phyloP scores from a whole-genome alignment of 2,329 filamentous ascomycete species.

The Trichoderma sp. region DNA sequence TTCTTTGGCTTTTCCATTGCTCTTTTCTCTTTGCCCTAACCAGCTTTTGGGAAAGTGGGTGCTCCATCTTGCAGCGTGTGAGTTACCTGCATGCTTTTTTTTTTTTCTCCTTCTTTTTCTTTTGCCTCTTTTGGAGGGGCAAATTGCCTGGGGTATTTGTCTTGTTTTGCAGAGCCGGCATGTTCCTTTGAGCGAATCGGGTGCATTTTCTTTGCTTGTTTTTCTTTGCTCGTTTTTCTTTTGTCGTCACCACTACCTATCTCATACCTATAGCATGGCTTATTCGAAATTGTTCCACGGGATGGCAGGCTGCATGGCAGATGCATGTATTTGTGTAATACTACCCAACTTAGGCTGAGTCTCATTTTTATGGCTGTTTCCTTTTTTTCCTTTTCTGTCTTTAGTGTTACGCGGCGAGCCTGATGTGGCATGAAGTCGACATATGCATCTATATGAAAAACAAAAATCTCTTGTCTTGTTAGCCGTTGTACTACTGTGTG shows the following conservation, averaged over 20 bases:
- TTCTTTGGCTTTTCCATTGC: neutral
- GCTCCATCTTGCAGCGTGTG: conserved; percentile 19
- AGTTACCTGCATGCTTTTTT: neutral
- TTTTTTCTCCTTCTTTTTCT: neutral
- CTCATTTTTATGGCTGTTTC: neutral
- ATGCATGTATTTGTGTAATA: conserved; percentile 6
- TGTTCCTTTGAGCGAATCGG: conserved; percentile 14
- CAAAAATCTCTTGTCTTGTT: neutral
- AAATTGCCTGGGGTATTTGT: neutral
- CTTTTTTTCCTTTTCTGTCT: neutral
- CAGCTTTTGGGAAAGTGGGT: neutral
- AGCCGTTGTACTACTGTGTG: neutral
- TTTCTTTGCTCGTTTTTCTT: neutral
- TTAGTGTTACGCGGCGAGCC: neutral
- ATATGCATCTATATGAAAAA: conserved; percentile 3
- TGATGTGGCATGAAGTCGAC: conserved; percentile 1
- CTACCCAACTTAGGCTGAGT: neutral
- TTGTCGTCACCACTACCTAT: neutral
- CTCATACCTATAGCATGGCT: conserved; percentile 8
- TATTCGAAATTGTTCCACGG: neutral
- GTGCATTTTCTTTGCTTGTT: neutral
- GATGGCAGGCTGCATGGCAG: conserved; percentile 17
- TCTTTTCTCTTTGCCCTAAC: neutral
- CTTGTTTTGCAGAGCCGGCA: conserved; percentile 18
- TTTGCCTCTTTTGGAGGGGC: neutral